Base-by-base conservation (phyloP, 768 basidiomycete genomes). In the Calocybe cyanea region DNA sequence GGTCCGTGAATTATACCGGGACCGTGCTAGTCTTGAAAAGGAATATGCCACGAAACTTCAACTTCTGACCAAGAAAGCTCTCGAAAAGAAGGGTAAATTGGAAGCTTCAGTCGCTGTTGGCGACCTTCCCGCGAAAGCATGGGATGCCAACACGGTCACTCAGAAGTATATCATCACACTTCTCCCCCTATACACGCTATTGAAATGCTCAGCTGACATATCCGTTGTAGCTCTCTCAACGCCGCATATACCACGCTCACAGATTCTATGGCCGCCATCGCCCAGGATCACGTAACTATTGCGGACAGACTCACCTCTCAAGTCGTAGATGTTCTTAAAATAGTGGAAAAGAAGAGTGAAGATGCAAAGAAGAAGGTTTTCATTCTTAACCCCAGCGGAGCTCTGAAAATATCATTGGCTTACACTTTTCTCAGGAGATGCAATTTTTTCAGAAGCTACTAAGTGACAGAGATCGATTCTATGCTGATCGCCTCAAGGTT, bases 1-100 rank as follows among this genome's bases (percentile, higher is more conserved):
- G 89, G 76, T 87, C 43, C 79, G 85, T 46, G 87, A 91, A 36
- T 54, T 92, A 40, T 84, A 87, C 57, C 69, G 70, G 34, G 84
- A 83, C 41, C 76, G 83, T 36, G 80, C 69, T 8, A 73, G 70
- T 6, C 67, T 92, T 9, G 90, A 92, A 62, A 79, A 83, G 41
- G 89, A 92, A 59, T 92, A 89, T 59, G 85, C 87, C 0, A 59
- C 64, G 19, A 90, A 86, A 59, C 69, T 92, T 8, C 81, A 84
- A 57, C 62, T 69, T 13, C 62, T 92, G 24, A 72, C 73, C 7
- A 81, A 76, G 62, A 89, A 82, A 58, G 81, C 82, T 1, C 64
- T 69, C 8, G 90, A 92, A 35, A 87, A 81, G 74, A 87, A 85
- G 63, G 65, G 63, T 36, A 87, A 78, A 63, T 71, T 71, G 45